Evolutionary conservation across 1,284 basidiomycete genomes (phyloP).

Genomic region (Bondarzewia mesenterica): DNA sequence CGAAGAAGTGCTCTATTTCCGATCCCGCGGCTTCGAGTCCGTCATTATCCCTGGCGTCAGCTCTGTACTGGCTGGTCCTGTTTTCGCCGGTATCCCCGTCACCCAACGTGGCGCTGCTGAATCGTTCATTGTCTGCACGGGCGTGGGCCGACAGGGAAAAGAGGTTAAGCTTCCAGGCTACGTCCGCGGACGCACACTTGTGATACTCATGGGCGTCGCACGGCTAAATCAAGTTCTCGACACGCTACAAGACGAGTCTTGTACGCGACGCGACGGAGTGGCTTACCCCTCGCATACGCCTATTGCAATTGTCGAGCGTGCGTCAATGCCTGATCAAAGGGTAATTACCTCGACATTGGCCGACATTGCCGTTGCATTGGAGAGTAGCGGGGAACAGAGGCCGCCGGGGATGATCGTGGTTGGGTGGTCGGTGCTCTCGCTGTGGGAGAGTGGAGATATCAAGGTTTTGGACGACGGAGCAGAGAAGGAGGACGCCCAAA

Average conservation of each 20-base stretch:
- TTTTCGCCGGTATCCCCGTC: conserved; percentile 86
- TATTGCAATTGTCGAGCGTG: conserved; percentile 90
- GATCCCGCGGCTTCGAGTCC: conserved; percentile 74
- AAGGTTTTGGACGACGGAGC: conserved; percentile 41
- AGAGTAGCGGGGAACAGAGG: conserved; percentile 75
- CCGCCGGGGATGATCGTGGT: conserved; percentile 95
- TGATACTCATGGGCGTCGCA: conserved; percentile 94
- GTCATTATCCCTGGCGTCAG: conserved; percentile 86
- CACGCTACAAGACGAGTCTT: conserved; percentile 34
- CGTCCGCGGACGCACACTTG: conserved; percentile 70
- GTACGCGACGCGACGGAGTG: conserved; percentile 36
- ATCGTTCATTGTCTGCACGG: conserved; percentile 84
- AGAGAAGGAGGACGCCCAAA: conserved; percentile 34
- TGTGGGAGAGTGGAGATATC: conserved; percentile 49
- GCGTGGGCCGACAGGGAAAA: conserved; percentile 84
- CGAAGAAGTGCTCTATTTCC: conserved; percentile 92
- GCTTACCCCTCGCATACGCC: conserved; percentile 75
- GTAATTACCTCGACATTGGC: conserved; percentile 76
- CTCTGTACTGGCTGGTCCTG: conserved; percentile 84
- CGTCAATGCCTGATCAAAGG: conserved; percentile 87
- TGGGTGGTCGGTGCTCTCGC: conserved; percentile 78
- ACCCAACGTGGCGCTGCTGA: conserved; percentile 95
- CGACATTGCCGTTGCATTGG: conserved; percentile 66
- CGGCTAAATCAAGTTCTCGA: conserved; percentile 68
- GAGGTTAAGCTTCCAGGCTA: conserved; percentile 85